Conservation (phyloP, 805 yeast species). For the Pichia heedii region DNA sequence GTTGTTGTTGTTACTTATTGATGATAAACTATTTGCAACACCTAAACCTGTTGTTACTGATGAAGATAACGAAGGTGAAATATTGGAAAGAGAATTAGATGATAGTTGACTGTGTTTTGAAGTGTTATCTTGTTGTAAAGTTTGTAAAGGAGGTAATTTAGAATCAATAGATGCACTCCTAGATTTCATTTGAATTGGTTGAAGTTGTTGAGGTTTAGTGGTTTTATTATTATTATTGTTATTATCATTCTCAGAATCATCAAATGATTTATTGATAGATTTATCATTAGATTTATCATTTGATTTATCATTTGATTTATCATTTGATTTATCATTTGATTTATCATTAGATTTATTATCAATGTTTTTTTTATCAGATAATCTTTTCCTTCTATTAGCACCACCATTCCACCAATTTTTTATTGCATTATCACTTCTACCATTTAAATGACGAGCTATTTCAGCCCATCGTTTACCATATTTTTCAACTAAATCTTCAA, state of each 20-base stretch:
- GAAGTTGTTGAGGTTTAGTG: slow-evolving; percentile 1
- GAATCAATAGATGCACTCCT: slow-evolving; percentile 20
- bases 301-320: too few species aligned
- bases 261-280: too few species aligned
- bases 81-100: background rate
- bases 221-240: background rate
- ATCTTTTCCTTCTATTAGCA: slow-evolving; percentile 69
- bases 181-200: slow-evolving; percentile 3
- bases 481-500: slow-evolving; percentile 67
- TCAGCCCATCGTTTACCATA: slow-evolving; percentile 94
- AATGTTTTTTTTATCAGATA: background rate
- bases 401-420: slow-evolving; percentile 98
- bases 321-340: background rate
- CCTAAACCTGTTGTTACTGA: background rate
- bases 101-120: background rate
- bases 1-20: background rate
- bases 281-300: too few species aligned
- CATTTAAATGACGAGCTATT: slow-evolving; percentile 78
- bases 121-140: background rate
- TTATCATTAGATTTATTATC: background rate
- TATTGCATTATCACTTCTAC: slow-evolving; percentile 84
- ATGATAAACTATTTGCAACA: slow-evolving; percentile 1
- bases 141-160: slow-evolving; percentile 8
- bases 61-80: background rate
- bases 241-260: background rate